Conservation (phyloP, 2,329 filamentous ascomycete species). For the Colletotrichum graminicola region DNA sequence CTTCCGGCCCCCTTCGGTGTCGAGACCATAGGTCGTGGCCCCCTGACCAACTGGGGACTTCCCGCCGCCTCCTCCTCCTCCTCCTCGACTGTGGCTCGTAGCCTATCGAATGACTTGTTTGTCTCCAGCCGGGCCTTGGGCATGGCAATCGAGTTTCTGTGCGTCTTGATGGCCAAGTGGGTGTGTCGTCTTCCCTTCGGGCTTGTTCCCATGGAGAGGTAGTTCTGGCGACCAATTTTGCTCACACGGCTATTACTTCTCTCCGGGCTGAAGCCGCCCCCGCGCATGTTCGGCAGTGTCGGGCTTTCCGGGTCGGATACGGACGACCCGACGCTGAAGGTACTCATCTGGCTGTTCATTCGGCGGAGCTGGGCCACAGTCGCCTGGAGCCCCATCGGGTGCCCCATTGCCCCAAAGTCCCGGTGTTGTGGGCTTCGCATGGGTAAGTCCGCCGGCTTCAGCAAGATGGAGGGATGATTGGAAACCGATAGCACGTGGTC, state of each 20-base stretch:
- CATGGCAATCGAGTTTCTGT: slow-evolving; percentile 30
- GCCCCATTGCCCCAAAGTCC: slow-evolving; percentile 30
- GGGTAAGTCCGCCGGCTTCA: slow-evolving; percentile 17
- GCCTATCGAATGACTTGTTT: slow-evolving; percentile 6
- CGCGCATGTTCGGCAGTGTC: slow-evolving; percentile 54
- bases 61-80: slow-evolving; percentile 28
- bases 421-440: slow-evolving; percentile 20
- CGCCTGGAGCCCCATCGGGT: slow-evolving; percentile 42
- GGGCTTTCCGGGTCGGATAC: slow-evolving; percentile 54
- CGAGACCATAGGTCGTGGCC: slow-evolving; percentile 17
- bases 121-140: slow-evolving; percentile 21
- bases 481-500: slow-evolving; percentile 19
- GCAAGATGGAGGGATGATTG: slow-evolving; percentile 20
- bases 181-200: slow-evolving; percentile 33
- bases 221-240: slow-evolving; percentile 57
- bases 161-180: slow-evolving; percentile 18
- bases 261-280: slow-evolving; percentile 55
- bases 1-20: slow-evolving; percentile 26
- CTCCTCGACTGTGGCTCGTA: slow-evolving; percentile 29
- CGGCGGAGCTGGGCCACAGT: slow-evolving; percentile 66
- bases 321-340: slow-evolving; percentile 57
- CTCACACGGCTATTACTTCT: slow-evolving; percentile 49
- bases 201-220: slow-evolving; percentile 52
- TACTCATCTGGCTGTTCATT: slow-evolving; percentile 68
- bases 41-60: slow-evolving; percentile 7